Evolutionary conservation across 75 land plant species (phyloP), one percentile per base, ranked within the genome.

Genomic region (Sequoia sempervirens): DNA sequence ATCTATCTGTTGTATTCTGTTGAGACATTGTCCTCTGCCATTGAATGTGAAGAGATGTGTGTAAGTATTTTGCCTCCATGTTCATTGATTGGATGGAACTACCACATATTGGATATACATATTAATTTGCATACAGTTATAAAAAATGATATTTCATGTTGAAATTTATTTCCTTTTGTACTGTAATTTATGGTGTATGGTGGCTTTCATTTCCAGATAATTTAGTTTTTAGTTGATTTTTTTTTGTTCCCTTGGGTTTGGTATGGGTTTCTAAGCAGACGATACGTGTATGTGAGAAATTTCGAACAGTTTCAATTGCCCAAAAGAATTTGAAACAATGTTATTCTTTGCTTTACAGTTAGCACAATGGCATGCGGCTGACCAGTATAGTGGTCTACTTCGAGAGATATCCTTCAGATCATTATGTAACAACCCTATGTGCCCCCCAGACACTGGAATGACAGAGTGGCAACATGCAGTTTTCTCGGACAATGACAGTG

Each of bases 361-460:
- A 13, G 99, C 93, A 32, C 91, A 90, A 79, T 97, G 98, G 98
- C 96, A 95, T 86, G 88, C 83, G 18, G 90, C 96, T n/a, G 96
- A 97, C 80, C 92, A 97, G 84, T 96, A 96, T 86, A 90, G 94
- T 78, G 99, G 99, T 50, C 85, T 92, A 58, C 91, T 93, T 30
- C 87, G 99, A 86, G 94, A 97, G 82, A 85, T 97, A 73, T 94
- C 94, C 30, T 96, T 90, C 69, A 92, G 98, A 84, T 85, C 98
- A 37, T 68, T 92, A 36, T 97, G 98, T 85, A 89, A 86, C 43
- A 97, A 92, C 87, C 99, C 99, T 13, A 97, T 97, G 99, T 97
- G 99, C 80, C 99, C 99, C 79, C 99, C 99, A 56, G 95, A 96
- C 83, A 94, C 98, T 83, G 95, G 94, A 30, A 90, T 97, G 90